Conservation (phyloP, 768 basidiomycete genomes). For the Rubroboletus pulcherrimus region DNA sequence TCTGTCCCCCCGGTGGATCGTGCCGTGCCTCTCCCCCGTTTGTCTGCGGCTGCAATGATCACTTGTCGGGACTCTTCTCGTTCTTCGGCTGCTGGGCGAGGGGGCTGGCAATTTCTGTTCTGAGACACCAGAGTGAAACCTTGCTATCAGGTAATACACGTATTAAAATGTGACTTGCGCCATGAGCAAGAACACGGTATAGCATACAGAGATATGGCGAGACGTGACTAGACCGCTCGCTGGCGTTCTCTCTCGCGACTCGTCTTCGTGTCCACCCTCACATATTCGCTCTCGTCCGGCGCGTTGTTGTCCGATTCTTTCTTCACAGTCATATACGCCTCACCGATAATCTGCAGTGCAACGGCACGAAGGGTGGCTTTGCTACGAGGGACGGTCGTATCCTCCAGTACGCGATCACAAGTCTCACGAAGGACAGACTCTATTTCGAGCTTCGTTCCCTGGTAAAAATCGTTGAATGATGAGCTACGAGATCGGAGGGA, state of each 20-base stretch:
- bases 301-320: conserved; percentile 47
- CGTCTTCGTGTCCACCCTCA: conserved; percentile 71
- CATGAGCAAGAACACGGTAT: conserved; percentile 6
- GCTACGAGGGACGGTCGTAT: conserved; percentile 45
- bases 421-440: conserved; percentile 87
- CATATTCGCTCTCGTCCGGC: conserved; percentile 73
- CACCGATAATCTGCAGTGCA: conserved; percentile 80
- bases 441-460: conserved; percentile 90
- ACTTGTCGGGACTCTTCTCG: not conserved
- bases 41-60: not conserved
- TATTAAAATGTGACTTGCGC: conserved; percentile 5
- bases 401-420: conserved; percentile 74
- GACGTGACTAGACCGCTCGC: conserved; percentile 13
- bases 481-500: not conserved
- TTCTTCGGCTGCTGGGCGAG: not conserved
- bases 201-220: not conserved
- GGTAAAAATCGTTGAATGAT: not conserved
- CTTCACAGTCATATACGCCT: conserved; percentile 67
- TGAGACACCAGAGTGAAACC: not conserved
- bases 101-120: not conserved
- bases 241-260: conserved; percentile 48
- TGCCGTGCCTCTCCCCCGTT: no score
- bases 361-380: conserved; percentile 74
- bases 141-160: not conserved
- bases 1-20: no score